phyloP scores from a whole-genome alignment of 768 basidiomycete species.

The Lactarius trivialis region DNA sequence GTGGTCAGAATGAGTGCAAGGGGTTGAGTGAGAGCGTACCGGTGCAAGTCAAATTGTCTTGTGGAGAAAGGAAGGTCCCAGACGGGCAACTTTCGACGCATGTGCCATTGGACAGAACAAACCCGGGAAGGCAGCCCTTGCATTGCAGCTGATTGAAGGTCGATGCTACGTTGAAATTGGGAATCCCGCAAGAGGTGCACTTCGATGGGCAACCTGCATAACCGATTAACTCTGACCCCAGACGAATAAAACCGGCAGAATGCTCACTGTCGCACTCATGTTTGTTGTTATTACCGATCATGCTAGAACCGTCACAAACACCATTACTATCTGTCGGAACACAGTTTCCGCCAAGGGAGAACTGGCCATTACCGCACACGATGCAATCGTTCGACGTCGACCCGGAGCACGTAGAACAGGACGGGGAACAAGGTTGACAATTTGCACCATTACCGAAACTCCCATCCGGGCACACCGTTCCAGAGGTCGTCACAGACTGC shows the following conservation, averaged over 20 bases:
- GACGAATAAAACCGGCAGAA: neutral
- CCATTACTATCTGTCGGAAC: constrained; percentile 60
- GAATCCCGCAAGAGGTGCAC: constrained; percentile 72
- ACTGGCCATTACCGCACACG: constrained; percentile 56
- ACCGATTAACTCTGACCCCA: constrained; percentile 9
- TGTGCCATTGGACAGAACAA: constrained; percentile 58
- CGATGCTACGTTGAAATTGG: constrained; percentile 64
- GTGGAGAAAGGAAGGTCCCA: constrained; percentile 64
- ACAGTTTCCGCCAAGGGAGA: constrained; percentile 61
- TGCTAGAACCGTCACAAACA: constrained; percentile 61
- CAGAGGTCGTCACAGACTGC: constrained; percentile 43
- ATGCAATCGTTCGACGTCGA: constrained; percentile 65
- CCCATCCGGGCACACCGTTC: constrained; percentile 55
- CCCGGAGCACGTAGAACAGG: constrained; percentile 67
- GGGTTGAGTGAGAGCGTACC: constrained; percentile 39
- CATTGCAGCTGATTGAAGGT: constrained; percentile 62
- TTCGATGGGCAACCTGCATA: constrained; percentile 69
- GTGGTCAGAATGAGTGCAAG: constrained; percentile 15
- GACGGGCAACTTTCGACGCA: constrained; percentile 68
- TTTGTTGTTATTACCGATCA: constrained; percentile 78
- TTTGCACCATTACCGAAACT: constrained; percentile 51
- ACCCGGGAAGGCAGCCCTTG: constrained; percentile 73
- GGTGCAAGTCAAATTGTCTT: constrained; percentile 68
- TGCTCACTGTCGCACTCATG: constrained; percentile 75
- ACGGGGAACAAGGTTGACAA: constrained; percentile 55